Base-by-base conservation (phyloP, 805 yeast genomes). In the Pichia gijzeniarum region DNA sequence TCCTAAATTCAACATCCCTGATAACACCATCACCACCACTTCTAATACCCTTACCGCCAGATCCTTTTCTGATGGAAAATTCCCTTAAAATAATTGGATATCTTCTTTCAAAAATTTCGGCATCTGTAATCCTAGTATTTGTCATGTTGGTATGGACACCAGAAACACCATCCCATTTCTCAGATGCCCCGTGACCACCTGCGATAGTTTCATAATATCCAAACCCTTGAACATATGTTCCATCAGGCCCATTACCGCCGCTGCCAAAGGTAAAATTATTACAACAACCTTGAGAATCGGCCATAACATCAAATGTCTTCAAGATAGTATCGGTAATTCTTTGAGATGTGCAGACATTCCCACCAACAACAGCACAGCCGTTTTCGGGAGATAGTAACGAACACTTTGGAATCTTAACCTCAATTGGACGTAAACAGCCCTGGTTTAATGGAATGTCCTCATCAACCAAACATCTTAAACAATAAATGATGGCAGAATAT, bases 101-200 rank as follows among this genome's bases (percentile, higher is more conserved):
- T 43, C 96, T 70, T 61, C 84, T 81, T 62, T 89, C 96, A 58
- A 89, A 82, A 12, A 89, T 74, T 63, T 89, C 97, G 5, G 89
- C 82, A 60, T 89, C 97, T 0, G 97, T 89, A 64, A 89, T 86
- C 58, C 95, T 73, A 2, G 97, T 89, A 64, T 89, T 89, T 22
- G 96, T 90, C 82, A 91, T 89, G 62, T 89, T 93, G 5, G 95
- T 85, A 57, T 89, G 96, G 3, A 89, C 95, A n/a, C 87, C 96
- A 48, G 82, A 75, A 42, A 82, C 83, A 38, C 96, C 96, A 54
- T 83, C 67, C 90, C 95, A 88, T 2, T 80, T 79, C 1, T 83
- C 76, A 52, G 77, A 76, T 2, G 97, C 97, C 41, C 97, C 97
- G 37, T 89, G 85, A 1, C 97, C 97, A 48, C 97, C 97, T 48